These are phyloP conservation scores for Phaeomoniella chlamydospora DNA, from an alignment of 2,329 filamentous ascomycete genomes.

Conservation along the genomic window DNA sequence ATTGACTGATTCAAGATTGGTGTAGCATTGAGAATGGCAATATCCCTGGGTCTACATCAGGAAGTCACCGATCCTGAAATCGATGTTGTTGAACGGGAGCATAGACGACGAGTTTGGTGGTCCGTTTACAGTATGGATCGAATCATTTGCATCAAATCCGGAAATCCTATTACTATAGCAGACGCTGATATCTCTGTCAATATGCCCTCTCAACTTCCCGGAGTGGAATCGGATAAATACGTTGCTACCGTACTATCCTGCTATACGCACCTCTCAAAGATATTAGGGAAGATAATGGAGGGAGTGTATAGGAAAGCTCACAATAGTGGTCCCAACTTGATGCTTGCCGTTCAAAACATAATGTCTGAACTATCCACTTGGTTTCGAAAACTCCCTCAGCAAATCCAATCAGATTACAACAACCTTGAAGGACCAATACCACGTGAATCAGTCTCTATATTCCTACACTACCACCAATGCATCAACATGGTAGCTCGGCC, in stretches of 20 bases:
- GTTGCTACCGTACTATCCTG: slow-evolving; percentile 33
- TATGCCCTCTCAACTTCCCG: slow-evolving; percentile 17
- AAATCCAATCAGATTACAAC: slow-evolving; percentile 33
- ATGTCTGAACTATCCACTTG: slow-evolving; percentile 34
- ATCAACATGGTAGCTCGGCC: slow-evolving; percentile 43
- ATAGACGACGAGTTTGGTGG: slow-evolving; percentile 40
- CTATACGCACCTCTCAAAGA: slow-evolving; percentile 38
- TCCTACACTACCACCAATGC: slow-evolving; percentile 42
- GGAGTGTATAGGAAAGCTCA: slow-evolving; percentile 35
- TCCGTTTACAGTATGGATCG: slow-evolving; percentile 40
- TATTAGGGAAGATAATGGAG: slow-evolving; percentile 34
- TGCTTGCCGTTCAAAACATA: slow-evolving; percentile 37
- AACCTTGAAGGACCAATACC: slow-evolving; percentile 25
- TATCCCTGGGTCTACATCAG: slow-evolving; percentile 41
- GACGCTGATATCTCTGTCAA: slow-evolving; percentile 38
- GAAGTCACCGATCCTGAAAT: slow-evolving; percentile 28
- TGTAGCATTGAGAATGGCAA: slow-evolving; percentile 41
- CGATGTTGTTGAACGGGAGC: slow-evolving; percentile 29
- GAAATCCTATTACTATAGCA: slow-evolving; percentile 39
- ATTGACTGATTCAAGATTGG: slow-evolving; percentile 30
- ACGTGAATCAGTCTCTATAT: slow-evolving; percentile 36
- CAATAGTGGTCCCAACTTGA: slow-evolving; percentile 31
- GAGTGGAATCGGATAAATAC: slow-evolving; percentile 24
- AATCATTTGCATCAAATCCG: slow-evolving; percentile 38
- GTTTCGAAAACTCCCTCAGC: slow-evolving; percentile 32